A percentile compares a stretch with the other conserved stretches of the same genome.
These are phyloP conservation scores for Russula abietina DNA, from an alignment of 768 basidiomycete genomes.

Conservation along the genomic window DNA sequence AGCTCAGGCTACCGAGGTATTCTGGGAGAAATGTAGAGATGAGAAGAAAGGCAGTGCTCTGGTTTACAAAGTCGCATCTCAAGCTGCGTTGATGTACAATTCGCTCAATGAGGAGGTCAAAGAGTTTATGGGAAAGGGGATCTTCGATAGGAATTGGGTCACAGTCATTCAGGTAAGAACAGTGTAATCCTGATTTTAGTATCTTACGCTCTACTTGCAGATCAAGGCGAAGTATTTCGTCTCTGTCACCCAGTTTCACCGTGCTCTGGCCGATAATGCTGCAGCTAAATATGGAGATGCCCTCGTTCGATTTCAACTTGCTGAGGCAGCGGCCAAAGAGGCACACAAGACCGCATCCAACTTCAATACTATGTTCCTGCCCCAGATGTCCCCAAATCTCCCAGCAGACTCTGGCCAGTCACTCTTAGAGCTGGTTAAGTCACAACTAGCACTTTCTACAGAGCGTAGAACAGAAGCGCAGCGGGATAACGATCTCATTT, in stretches of 20 bases:
- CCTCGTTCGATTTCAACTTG: conserved; percentile 69
- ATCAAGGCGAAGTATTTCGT: conserved; percentile 89
- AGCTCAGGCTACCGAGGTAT: conserved; percentile 93
- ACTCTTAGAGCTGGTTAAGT: conserved; percentile 77
- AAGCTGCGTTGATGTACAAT: conserved; percentile 76
- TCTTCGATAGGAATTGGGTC: conserved; percentile 94
- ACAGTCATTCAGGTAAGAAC: conserved; percentile 67
- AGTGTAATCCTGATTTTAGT: neutral
- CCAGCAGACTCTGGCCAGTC: conserved; percentile 80
- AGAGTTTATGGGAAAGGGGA: conserved; percentile 93
- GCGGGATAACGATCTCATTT: conserved; percentile 95
- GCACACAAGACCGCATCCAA: conserved; percentile 60
- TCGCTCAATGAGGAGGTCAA: conserved; percentile 87
- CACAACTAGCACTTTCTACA: conserved; percentile 67
- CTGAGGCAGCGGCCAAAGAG: conserved; percentile 80
- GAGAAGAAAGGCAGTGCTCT: conserved; percentile 83
- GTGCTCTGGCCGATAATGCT: conserved; percentile 68
- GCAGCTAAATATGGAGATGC: conserved; percentile 82
- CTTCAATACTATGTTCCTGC: conserved; percentile 66
- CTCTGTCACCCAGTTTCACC: conserved; percentile 83
- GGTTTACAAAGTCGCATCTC: conserved; percentile 77
- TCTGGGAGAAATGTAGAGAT: conserved; percentile 89
- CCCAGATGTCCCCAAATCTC: conserved; percentile 71
- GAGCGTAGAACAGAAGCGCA: conserved; percentile 71
- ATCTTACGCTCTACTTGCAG: conserved; percentile 35